These are phyloP conservation scores for Millerago galiae DNA, from an alignment of 805 yeast species.

Conservation along the genomic window DNA sequence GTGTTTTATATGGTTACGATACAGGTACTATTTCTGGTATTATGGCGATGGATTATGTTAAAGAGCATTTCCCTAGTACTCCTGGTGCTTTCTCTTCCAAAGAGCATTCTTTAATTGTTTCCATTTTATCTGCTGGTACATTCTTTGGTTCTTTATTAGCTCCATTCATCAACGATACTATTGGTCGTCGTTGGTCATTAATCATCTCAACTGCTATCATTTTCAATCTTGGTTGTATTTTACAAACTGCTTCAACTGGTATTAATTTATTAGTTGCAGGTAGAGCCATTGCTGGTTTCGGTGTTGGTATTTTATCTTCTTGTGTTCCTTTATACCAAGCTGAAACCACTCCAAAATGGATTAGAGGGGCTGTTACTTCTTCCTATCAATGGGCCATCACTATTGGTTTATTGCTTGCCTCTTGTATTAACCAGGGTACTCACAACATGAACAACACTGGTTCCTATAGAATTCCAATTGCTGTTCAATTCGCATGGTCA, in stretches of 20 bases:
- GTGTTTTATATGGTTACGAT: slow-evolving; percentile 61
- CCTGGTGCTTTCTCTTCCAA: slow-evolving; percentile 34
- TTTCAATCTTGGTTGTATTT: slow-evolving; percentile 47
- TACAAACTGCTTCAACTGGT: slow-evolving; percentile 40
- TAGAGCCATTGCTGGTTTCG: slow-evolving; percentile 62
- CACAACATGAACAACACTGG: slow-evolving; percentile 45
- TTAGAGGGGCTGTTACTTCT: slow-evolving; percentile 72
- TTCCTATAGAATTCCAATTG: slow-evolving; percentile 70
- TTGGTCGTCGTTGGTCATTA: slow-evolving; percentile 50
- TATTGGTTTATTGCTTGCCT: slow-evolving; percentile 65
- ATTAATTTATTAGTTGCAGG: slow-evolving; percentile 55
- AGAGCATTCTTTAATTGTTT: slow-evolving; percentile 55
- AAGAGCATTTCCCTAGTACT: slow-evolving; percentile 32
- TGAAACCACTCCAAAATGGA: slow-evolving; percentile 75
- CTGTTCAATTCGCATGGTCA: slow-evolving; percentile 69
- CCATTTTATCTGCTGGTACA: slow-evolving; percentile 69
- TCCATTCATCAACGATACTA: slow-evolving; percentile 47
- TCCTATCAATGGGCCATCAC: slow-evolving; percentile 71
- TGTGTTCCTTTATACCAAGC: slow-evolving; percentile 73
- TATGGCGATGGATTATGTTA: slow-evolving; percentile 55
- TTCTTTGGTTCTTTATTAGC: slow-evolving; percentile 60
- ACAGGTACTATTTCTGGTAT: slow-evolving; percentile 65
- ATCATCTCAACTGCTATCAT: slow-evolving; percentile 36
- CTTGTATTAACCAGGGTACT: slow-evolving; percentile 66
- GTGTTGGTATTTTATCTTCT: slow-evolving; percentile 70